Base-by-base conservation (phyloP, 495 filamentous ascomycete species). In the Saxispiralis lemnorum region DNA sequence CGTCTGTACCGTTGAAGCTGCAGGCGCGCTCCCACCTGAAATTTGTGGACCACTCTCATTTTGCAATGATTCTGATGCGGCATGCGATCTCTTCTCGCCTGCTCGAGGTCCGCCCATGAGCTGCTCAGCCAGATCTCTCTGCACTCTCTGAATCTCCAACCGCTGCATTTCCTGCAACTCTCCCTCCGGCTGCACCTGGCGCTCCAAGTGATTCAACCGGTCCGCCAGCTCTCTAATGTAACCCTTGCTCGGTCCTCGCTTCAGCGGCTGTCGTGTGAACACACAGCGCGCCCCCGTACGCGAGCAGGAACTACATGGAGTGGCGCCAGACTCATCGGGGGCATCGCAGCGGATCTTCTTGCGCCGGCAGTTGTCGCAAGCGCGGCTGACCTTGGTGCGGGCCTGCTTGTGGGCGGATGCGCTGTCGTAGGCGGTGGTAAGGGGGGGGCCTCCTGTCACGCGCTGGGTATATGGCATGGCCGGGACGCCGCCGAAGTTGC, bases 291-390 rank as follows among this genome's bases (percentile, higher is more conserved):
- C 74, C 3, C 73, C 71, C 6, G 85, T 76, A 32, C 88, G 73
- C 40, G 77, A 77, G 59, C 88, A 96, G 54, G 83, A 89, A 2
- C 82, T 80, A 54, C 88, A 96, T 12, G 79, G 78, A 51, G 81
- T 76, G 11, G 81, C 76, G 16, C 76, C 76, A 10, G 72, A 72
- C 55, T 93, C 86, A 10, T 78, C 78, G 45, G 75, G 76, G 5
- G 85, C 83, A 66, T 95, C 87, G 52, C 88, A 96, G 54, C 86
- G 82, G 49, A 95, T 86, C 70, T 96, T 96, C 60, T 95, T 96
- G 40, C 88, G 72, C 39, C 88, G 73, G 56, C 88, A 96, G 55
- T 96, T 88, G 60, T 96, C 88, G 50, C 88, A 96, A 1, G 88
- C 88, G 19, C 87, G 69, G 2, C 88, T 94, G 0, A 93, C 86